phyloP scores from a whole-genome alignment of 2,329 filamentous ascomycete species.

The Graphium sp. region DNA sequence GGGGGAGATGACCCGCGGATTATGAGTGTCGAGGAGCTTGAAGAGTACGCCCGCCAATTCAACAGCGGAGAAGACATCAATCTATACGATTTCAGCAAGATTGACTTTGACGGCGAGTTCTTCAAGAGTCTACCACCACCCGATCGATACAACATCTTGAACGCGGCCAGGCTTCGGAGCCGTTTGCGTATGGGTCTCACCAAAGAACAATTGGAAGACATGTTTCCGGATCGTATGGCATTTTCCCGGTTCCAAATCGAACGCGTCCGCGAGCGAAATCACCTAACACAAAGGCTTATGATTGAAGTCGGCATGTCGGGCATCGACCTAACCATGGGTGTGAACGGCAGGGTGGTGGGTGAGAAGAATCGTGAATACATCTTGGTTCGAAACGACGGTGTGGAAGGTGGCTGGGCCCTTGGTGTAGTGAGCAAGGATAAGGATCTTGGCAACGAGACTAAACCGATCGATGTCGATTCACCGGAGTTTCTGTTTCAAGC shows the following conservation, averaged over 20 bases:
- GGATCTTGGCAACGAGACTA: constrained; percentile 61
- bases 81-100: constrained; percentile 93
- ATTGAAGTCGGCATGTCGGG: constrained; percentile 79
- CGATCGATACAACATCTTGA: constrained; percentile 94
- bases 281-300: constrained; percentile 90
- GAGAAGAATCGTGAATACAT: constrained; percentile 91
- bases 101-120: constrained; percentile 92
- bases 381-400: constrained; percentile 85
- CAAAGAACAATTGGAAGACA: constrained; percentile 86
- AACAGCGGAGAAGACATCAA: constrained; percentile 82
- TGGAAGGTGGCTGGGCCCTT: constrained; percentile 88
- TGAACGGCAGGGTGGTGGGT: constrained; percentile 54
- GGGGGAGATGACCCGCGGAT: constrained; percentile 84
- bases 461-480: constrained; percentile 81
- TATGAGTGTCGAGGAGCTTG: constrained; percentile 88
- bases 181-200: constrained; percentile 88
- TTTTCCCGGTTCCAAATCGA: constrained; percentile 97
- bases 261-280: constrained; percentile 78
- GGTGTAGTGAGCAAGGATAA: constrained; percentile 83
- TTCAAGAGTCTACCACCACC: constrained; percentile 79
- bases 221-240: constrained; percentile 96
- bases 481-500: constrained; percentile 38
- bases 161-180: constrained; percentile 77
- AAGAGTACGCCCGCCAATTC: constrained; percentile 87
- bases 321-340: constrained; percentile 48